These are phyloP conservation scores for Fusarium sp. DNA, from an alignment of 2,329 filamentous ascomycete genomes.

Conservation along the genomic window DNA sequence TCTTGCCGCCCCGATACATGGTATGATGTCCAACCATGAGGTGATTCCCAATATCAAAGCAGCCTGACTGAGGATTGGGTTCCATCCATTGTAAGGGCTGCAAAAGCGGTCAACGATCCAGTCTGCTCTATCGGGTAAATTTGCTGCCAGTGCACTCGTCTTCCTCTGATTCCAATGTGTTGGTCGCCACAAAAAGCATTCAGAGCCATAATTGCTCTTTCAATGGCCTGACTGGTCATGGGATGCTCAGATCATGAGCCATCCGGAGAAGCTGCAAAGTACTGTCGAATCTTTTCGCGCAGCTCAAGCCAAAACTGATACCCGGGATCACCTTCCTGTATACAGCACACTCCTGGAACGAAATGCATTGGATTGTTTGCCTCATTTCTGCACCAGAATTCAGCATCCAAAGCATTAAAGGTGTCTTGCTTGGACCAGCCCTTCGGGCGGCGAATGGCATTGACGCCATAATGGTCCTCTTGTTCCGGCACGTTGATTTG, in stretches of 20 bases:
- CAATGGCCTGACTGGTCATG: not conserved
- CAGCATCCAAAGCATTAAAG: not conserved
- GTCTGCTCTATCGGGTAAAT: not conserved
- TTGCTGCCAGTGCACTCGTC: not conserved
- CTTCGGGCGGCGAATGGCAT: not conserved
- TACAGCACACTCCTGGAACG: not conserved
- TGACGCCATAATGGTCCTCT: not conserved
- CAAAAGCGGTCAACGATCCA: not conserved
- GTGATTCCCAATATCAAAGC: not conserved
- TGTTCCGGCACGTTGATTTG: not conserved
- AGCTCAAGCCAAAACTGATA: not conserved
- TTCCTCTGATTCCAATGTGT: not conserved
- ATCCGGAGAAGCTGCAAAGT: not conserved
- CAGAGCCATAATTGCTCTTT: not conserved
- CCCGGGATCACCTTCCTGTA: not conserved
- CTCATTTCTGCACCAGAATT: not conserved
- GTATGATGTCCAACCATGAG: not conserved
- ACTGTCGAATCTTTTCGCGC: not conserved
- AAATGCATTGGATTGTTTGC: not conserved
- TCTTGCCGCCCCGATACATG: too few relatives aligned
- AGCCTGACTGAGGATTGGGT: not conserved
- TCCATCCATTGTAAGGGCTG: not conserved
- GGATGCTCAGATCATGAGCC: not conserved
- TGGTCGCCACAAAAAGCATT: not conserved
- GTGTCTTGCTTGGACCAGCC: not conserved